These are phyloP conservation scores for Candida sphagnicola DNA, from an alignment of 805 yeast species.

Conservation along the genomic window DNA sequence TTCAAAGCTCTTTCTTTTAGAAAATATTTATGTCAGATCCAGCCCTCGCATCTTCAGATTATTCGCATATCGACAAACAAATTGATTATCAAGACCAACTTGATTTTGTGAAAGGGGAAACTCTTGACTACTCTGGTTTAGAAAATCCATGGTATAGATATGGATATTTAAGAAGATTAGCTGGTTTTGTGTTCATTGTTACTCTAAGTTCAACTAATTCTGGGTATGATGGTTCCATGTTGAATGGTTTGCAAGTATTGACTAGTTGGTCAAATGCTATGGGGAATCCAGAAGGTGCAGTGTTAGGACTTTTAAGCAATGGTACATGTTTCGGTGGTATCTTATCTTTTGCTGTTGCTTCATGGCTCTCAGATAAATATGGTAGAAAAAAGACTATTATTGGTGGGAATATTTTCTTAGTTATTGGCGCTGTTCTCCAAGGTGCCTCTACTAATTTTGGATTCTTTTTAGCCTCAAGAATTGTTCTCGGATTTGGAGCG, in stretches of 20 bases:
- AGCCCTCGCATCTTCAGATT: too few relatives aligned
- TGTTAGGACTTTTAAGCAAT: constrained; percentile 38
- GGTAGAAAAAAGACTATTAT: constrained; percentile 35
- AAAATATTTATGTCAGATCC: too few relatives aligned
- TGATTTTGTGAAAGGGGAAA: constrained; percentile 5
- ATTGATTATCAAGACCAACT: neutral
- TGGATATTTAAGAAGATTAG: constrained; percentile 35
- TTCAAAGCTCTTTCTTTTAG: too few relatives aligned
- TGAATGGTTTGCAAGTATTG: constrained; percentile 49
- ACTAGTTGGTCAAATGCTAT: constrained; percentile 37
- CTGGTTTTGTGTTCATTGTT: constrained; percentile 34
- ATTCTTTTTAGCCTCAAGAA: constrained; percentile 41
- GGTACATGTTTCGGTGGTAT: constrained; percentile 42
- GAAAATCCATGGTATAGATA: constrained; percentile 29
- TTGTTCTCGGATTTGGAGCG: constrained; percentile 46
- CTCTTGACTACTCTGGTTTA: constrained; percentile 12
- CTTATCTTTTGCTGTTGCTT: constrained; percentile 23
- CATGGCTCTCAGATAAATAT: constrained; percentile 27
- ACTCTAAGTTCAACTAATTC: constrained; percentile 46
- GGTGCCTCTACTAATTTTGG: constrained; percentile 32
- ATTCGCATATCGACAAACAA: neutral
- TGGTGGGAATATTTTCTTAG: constrained; percentile 20
- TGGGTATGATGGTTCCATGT: constrained; percentile 47
- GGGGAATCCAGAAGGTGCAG: constrained; percentile 34
- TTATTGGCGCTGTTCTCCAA: constrained; percentile 36